Conservation (phyloP, 371 early-diverging fungal genomes). For the Circinella umbellata region DNA sequence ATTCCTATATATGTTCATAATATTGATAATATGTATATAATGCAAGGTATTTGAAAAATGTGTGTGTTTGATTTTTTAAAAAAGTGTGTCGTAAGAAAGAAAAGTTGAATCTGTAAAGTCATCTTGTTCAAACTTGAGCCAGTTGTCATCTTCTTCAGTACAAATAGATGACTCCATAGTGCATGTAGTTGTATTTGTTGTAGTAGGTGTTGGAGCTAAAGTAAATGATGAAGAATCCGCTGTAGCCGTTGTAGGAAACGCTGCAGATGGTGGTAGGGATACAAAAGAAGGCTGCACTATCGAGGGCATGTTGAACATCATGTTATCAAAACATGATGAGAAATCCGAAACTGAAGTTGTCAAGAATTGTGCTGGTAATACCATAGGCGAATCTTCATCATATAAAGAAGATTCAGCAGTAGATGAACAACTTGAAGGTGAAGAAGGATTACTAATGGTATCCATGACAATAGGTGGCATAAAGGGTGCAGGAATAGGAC, state of each 20-base stretch:
- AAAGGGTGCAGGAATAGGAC: background rate
- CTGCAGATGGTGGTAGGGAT: background rate
- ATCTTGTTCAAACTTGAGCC: slow-evolving; percentile 17
- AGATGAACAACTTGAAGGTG: slow-evolving; percentile 10
- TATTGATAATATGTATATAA: background rate
- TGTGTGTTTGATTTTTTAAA: background rate
- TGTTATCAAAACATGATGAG: background rate
- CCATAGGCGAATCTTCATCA: slow-evolving; percentile 6
- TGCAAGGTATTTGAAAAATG: background rate
- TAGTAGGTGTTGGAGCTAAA: slow-evolving; percentile 1
- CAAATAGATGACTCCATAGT: background rate
- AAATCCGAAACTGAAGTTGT: background rate
- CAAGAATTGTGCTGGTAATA: slow-evolving; percentile 2
- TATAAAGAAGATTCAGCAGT: slow-evolving; percentile 13
- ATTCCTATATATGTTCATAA: too few relatives aligned
- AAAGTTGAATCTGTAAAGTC: background rate
- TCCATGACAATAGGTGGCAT: slow-evolving; percentile 9
- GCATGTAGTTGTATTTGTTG: background rate
- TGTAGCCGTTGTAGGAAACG: background rate
- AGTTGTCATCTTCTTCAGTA: slow-evolving; percentile 5
- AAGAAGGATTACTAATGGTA: slow-evolving; percentile 1
- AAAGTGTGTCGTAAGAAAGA: slow-evolving; percentile 8
- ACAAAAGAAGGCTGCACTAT: background rate
- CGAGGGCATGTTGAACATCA: background rate
- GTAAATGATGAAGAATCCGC: background rate